Evolutionary conservation across 2,329 filamentous ascomycete genomes (phyloP), one percentile per base, ranked within the genome.

Genomic region (Trichoderma hamatum): DNA sequence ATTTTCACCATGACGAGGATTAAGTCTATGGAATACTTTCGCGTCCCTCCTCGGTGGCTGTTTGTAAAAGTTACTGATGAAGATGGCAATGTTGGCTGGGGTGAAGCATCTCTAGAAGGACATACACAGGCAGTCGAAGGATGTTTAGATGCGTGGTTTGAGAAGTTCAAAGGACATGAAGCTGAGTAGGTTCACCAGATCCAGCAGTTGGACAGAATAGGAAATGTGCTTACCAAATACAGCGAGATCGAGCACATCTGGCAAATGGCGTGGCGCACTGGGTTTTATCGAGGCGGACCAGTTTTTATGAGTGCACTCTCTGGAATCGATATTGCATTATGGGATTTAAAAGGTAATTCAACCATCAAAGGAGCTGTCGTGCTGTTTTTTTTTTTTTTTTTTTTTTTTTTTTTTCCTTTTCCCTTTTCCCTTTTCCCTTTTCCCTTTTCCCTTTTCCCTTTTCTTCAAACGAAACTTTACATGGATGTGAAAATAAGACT

Each of bases 191-290:
- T 74, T 5, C 9, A 26, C 13, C 14, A 19, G 28, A 32, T 61
- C 39, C 3, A 3, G 28, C 28, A 16, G 9, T 5, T 43, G 10
- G 36, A 43, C n/a, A 28, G 32, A 68, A 39, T 49, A 19, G 24
- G 32, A 43, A 61, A 34, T n/a, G 1, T 1, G 36, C 60, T 68
- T 54, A 68, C 54, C 10, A 2, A 9, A 19, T 2, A 7, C 56
- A 92, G 89, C 75, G 88, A 93, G 60, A 94, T 94, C 72, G 92
- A 94, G 76, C 89, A 93, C 71, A 90, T 94, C 69, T 94, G 92
- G 92, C 91, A 93, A 76, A 84, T 86, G 72, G 86, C 87, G 30
- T 94, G 89, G 86, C 85, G 92, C 52, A 82, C 86, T 52, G 87
- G 88, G 0, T 95, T 94, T 78, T 94, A 94, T 78, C 84, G 92